Evolutionary conservation across 2,329 filamentous ascomycete genomes (phyloP).

Genomic region (Diplocarpon rosae): DNA sequence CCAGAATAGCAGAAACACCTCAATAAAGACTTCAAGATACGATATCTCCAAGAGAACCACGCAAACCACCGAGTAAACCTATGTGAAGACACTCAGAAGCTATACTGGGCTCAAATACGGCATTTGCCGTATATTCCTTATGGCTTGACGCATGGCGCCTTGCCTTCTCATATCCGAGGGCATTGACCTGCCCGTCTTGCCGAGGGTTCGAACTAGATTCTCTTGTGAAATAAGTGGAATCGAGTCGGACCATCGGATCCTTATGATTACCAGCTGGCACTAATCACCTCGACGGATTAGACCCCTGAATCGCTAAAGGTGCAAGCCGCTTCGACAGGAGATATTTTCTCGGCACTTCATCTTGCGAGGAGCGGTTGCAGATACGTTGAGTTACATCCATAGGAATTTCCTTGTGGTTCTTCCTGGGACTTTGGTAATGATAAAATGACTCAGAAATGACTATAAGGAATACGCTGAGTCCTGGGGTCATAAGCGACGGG

Average conservation of each 20-base stretch:
- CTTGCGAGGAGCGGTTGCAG: constrained; percentile 38
- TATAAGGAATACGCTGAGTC: constrained; percentile 43
- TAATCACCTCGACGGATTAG: constrained; percentile 54
- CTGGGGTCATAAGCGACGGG: constrained; percentile 49
- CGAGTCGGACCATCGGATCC: constrained; percentile 57
- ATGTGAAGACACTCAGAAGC: constrained; percentile 43
- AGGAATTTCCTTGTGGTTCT: too few relatives aligned
- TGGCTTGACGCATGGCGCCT: constrained; percentile 51
- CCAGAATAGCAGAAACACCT: constrained; percentile 57
- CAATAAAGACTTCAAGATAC: constrained; percentile 60
- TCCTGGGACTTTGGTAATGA: not conserved
- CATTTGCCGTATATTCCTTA: constrained; percentile 42
- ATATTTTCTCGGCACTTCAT: constrained; percentile 51
- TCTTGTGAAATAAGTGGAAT: constrained; percentile 64
- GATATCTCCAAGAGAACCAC: constrained; percentile 42
- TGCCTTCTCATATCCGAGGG: constrained; percentile 65
- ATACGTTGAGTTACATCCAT: not conserved
- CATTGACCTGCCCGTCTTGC: constrained; percentile 53
- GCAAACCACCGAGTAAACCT: constrained; percentile 44
- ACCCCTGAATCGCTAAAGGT: constrained; percentile 55
- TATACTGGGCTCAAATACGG: constrained; percentile 43
- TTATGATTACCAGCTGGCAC: constrained; percentile 59
- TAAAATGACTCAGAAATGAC: not conserved
- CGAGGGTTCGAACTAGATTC: constrained; percentile 54
- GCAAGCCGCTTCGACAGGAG: constrained; percentile 58